A percentile compares a stretch with the other conserved stretches of the same genome.
Conservation (phyloP, 78 protist species). For the Chrysochromulina tobinii region DNA sequence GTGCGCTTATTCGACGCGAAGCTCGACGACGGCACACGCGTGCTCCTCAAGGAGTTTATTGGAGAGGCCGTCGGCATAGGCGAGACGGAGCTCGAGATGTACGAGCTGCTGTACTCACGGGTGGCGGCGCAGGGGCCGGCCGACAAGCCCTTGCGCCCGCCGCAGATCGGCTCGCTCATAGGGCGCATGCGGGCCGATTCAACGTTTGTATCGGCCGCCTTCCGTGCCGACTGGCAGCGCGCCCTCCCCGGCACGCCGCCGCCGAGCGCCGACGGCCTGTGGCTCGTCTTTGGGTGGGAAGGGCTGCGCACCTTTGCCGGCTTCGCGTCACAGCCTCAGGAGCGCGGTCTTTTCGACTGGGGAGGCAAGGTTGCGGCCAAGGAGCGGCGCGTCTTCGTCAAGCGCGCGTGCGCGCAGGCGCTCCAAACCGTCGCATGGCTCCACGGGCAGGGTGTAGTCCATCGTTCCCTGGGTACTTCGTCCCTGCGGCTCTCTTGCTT, state of each 20-base stretch:
- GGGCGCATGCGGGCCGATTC: neutral
- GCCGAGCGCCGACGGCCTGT: neutral
- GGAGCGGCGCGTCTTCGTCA: neutral
- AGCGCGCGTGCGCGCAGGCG: neutral
- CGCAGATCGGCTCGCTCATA: neutral
- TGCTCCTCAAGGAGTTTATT: neutral
- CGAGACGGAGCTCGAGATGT: neutral
- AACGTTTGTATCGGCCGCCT: neutral
- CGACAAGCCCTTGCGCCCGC: too few species aligned
- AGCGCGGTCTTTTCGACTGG: neutral
- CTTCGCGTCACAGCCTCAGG: neutral
- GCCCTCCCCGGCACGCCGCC: neutral
- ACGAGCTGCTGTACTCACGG: neutral
- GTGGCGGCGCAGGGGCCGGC: too few species aligned
- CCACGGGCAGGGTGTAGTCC: neutral
- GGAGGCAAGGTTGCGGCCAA: neutral
- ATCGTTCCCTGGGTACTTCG: neutral
- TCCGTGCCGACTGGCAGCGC: neutral
- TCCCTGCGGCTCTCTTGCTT: neutral
- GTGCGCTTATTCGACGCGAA: neutral
- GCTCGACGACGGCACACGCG: neutral
- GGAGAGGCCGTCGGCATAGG: neutral
- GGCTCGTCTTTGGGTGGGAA: neutral
- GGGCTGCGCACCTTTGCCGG: neutral
- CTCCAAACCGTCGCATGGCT: neutral